Evolutionary conservation across 1,284 basidiomycete species (phyloP).

Genomic region (Rhodotorula glutinis): DNA sequence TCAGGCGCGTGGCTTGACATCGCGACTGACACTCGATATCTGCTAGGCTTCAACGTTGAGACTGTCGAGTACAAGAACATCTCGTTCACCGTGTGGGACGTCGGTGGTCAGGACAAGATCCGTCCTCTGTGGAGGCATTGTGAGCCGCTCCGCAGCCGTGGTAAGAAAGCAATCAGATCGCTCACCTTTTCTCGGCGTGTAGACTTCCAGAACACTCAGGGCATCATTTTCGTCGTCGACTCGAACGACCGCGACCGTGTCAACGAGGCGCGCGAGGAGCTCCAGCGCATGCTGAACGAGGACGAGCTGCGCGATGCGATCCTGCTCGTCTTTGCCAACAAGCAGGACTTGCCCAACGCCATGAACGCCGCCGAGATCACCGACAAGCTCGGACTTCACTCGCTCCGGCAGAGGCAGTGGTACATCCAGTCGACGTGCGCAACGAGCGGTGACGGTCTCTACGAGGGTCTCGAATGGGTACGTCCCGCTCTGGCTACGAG

Average conservation of each 20-base stretch:
- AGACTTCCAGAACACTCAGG: conserved; percentile 99
- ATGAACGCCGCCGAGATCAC: conserved; percentile 99
- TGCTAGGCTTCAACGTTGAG: conserved; percentile 99
- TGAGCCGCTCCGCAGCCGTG: conserved; percentile 54
- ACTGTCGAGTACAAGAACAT: conserved; percentile 99
- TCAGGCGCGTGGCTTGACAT: too few species aligned
- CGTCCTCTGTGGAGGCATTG: conserved; percentile 99
- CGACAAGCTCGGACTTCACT: conserved; percentile 97
- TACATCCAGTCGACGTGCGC: conserved; percentile 99
- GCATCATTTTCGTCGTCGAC: conserved; percentile 99
- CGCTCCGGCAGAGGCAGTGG: conserved; percentile 94
- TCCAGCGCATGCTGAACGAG: conserved; percentile 99
- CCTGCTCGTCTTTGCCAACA: conserved; percentile 98
- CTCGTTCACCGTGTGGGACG: conserved; percentile 99
- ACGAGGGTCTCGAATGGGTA: conserved; percentile 82
- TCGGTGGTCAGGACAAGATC: conserved; percentile 98
- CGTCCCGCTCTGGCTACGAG: not conserved
- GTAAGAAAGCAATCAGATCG: too few species aligned
- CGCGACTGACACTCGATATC: not conserved
- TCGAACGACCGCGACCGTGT: conserved; percentile 99
- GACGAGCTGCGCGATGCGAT: conserved; percentile 98
- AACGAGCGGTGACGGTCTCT: conserved; percentile 96
- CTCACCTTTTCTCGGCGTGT: not conserved
- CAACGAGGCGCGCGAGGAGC: conserved; percentile 96
- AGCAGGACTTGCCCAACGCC: conserved; percentile 97